phyloP scores from a whole-genome alignment of 2,329 filamentous ascomycete genomes.

The Teratosphaeria destructans region DNA sequence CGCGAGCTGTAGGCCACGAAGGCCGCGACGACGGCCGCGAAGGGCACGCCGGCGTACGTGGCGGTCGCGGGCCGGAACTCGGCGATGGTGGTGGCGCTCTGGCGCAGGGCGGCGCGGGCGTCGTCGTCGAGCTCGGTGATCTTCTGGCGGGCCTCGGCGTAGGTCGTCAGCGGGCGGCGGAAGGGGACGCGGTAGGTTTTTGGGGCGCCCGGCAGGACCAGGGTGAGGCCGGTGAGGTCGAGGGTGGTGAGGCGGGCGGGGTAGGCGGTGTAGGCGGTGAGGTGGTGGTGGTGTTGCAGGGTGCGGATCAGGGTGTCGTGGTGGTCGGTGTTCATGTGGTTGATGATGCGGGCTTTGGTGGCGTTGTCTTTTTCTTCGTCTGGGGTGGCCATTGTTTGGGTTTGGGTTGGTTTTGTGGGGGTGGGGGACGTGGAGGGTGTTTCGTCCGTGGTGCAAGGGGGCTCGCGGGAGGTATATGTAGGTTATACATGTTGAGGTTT shows the following conservation, averaged over 20 bases:
- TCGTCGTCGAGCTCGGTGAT: constrained; percentile 63
- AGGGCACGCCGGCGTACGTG: constrained; percentile 40
- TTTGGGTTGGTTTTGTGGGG: background rate
- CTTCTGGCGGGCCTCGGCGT: constrained; percentile 57
- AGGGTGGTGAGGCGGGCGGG: constrained; percentile 56
- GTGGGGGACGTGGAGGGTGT: background rate
- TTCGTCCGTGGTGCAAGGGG: no score
- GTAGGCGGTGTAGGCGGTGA: constrained; percentile 47
- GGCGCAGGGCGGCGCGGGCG: constrained; percentile 49
- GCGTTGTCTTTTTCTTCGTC: constrained; percentile 31
- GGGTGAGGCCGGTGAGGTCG: constrained; percentile 50
- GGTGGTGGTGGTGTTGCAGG: constrained; percentile 58
- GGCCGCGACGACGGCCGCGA: constrained; percentile 46
- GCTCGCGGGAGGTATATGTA: background rate
- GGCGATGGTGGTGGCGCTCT: constrained; percentile 46
- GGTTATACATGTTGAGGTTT: no score
- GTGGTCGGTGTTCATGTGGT: constrained; percentile 84
- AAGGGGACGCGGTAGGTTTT: constrained; percentile 49
- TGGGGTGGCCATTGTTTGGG: constrained; percentile 13
- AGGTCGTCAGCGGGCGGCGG: constrained; percentile 57
- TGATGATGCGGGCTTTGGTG: constrained; percentile 53
- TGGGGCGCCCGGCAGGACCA: constrained; percentile 40
- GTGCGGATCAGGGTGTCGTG: constrained; percentile 63
- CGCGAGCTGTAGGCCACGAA: constrained; percentile 42
- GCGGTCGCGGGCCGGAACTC: constrained; percentile 43